Evolutionary conservation across 345 rosid genomes (phyloP).

Genomic region (Populus simonii): DNA sequence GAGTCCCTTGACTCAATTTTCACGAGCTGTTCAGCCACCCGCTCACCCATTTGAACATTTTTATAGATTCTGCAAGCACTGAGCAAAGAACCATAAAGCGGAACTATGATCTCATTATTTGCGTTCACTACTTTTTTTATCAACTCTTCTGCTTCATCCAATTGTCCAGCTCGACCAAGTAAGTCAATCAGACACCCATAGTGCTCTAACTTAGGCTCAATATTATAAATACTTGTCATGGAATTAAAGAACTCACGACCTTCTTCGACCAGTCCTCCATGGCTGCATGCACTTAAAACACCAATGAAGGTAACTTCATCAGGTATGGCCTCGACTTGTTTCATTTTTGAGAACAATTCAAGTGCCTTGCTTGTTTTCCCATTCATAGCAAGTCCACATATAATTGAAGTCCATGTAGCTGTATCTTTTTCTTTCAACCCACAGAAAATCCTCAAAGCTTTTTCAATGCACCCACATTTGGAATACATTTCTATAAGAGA

Average conservation of each 20-base stretch:
- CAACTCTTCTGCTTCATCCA: conserved; percentile 66
- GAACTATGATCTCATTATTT: conserved; percentile 35
- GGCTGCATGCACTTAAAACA: conserved; percentile 76
- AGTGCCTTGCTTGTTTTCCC: conserved; percentile 58
- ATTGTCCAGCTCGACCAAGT: conserved; percentile 65
- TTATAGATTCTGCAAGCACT: conserved; percentile 67
- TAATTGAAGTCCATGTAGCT: conserved; percentile 71
- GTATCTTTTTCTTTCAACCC: conserved; percentile 47
- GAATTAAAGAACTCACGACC: conserved; percentile 52
- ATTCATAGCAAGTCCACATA: conserved; percentile 66
- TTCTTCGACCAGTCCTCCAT: conserved; percentile 72
- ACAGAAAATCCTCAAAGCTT: conserved; percentile 55
- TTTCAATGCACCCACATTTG: conserved; percentile 63
- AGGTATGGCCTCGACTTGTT: conserved; percentile 36
- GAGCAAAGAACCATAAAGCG: conserved; percentile 64
- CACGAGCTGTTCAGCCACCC: conserved; percentile 46
- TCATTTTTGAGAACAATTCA: conserved; percentile 57
- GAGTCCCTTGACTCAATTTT: conserved; percentile 52
- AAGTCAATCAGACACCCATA: conserved; percentile 67
- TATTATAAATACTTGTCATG: conserved; percentile 43
- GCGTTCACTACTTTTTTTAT: conserved; percentile 31
- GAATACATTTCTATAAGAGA: conserved; percentile 81
- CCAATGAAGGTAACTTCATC: conserved; percentile 70
- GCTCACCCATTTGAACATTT: conserved; percentile 57
- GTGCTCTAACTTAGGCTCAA: conserved; percentile 63